These are phyloP conservation scores for Trametes sp. DNA, from an alignment of 1,284 basidiomycete species.

Conservation along the genomic window DNA sequence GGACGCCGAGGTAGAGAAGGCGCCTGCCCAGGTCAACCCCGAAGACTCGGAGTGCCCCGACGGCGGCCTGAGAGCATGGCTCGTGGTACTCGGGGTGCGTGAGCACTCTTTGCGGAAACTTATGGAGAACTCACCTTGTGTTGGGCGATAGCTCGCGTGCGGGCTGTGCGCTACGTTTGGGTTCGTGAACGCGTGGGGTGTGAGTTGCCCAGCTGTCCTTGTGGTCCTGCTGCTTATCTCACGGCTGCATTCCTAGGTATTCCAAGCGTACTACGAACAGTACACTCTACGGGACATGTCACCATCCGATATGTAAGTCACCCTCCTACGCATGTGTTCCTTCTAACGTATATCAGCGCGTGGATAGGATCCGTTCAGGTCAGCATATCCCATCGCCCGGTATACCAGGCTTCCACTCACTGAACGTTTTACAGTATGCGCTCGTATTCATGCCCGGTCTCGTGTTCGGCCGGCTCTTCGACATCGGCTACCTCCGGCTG, in stretches of 20 bases:
- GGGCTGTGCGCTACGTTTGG: constrained; percentile 49
- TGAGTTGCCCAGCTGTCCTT: constrained; percentile 30
- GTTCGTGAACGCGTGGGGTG: constrained; percentile 53
- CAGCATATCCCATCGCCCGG: constrained; percentile 6
- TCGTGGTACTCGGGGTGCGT: constrained; percentile 49
- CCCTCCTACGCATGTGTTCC: not conserved
- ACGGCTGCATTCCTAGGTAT: constrained; percentile 42
- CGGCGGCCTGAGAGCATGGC: constrained; percentile 50
- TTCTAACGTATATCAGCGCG: constrained; percentile 48
- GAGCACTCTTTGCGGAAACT: not conserved
- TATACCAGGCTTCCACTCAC: not conserved
- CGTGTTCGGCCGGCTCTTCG: constrained; percentile 58
- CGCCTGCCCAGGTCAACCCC: not conserved
- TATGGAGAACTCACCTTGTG: too few relatives aligned
- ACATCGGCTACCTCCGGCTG: constrained; percentile 56
- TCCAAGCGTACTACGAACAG: constrained; percentile 54
- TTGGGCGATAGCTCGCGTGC: constrained; percentile 25
- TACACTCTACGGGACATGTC: constrained; percentile 42
- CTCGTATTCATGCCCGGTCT: constrained; percentile 56
- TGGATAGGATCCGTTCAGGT: constrained; percentile 82
- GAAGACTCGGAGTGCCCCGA: constrained; percentile 41
- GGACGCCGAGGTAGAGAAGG: constrained; percentile 15
- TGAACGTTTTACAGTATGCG: constrained; percentile 44
- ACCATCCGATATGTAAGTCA: constrained; percentile 63
- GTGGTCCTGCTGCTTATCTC: not conserved